Evolutionary conservation across 108 stramenopile species (phyloP), one percentile per base, ranked within the genome.

Genomic region (Poteriospumella lacustris): DNA sequence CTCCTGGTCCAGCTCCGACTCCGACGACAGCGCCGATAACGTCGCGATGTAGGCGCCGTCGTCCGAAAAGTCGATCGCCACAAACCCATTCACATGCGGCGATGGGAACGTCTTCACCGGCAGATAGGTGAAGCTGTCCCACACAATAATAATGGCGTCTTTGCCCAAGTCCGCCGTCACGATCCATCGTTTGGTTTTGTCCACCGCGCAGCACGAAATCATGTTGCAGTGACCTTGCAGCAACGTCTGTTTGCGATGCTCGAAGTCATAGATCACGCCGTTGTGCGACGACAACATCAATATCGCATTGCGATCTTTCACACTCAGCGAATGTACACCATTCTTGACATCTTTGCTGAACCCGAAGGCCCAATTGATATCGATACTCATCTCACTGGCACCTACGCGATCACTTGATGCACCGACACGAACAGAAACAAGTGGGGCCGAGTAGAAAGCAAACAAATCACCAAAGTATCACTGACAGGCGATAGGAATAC

Each of bases 191-290:
- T 87, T 87, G 78, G 86, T 83, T 0, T 67, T 38, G 43, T 80
- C 83, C 2, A 86, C 77, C 1, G 84, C 85, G 38, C 81, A 76
- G 43, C 60, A 42, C 2, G 76, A 41, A 52, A 88, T 88, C 1
- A 79, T 68, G 33, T 87, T 87, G 73, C 87, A 88, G 78, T 88
- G 87, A 1, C 87, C 87, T 68, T 88, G 87, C n/a, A 88, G 64
- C 5, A 88, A 58, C 2, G 79, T 80, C 52, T 88, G 87, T n/a
- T 44, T 85, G 26, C 86, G 85, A 41, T 84, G 28, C 15, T 43
- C 69, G 43, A 83, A 87, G 64, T 88, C 87, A 60, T 85, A 88
- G 33, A 88, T 77, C 0, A 88, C 80, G 26, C 87, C 87, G 0
- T 84, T 81, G 67, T 88, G 86, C 31, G 86, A 79, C 0, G 81